Percentiles rank a stretch among this genome's conserved stretches.
phyloP scores from a whole-genome alignment of 352 stramenopile species.

The Phytophthora cajani region DNA sequence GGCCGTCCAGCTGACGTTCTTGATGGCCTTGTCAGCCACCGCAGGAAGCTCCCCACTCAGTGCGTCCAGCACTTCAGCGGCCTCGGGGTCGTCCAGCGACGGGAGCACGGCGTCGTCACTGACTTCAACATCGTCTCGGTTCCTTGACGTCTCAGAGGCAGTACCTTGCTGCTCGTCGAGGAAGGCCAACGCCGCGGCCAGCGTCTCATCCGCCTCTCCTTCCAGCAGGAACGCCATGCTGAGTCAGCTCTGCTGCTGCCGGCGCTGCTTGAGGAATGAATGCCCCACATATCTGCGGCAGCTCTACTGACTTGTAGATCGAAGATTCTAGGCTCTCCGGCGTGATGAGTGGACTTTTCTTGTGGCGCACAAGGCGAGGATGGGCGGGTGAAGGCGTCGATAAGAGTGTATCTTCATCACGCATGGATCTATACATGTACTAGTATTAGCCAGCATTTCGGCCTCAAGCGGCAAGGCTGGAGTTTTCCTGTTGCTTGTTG shows the following conservation, averaged over 20 bases:
- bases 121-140: not conserved
- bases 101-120: slow-evolving; percentile 14
- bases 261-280: slow-evolving; percentile 25
- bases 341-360: slow-evolving; percentile 22
- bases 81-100: slow-evolving; percentile 27
- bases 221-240: slow-evolving; percentile 39
- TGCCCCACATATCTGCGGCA: not conserved
- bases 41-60: slow-evolving; percentile 25
- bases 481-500: slow-evolving; percentile 15
- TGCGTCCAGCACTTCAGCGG: slow-evolving; percentile 29
- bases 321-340: slow-evolving; percentile 8
- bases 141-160: not conserved
- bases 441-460: not conserved
- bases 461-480: slow-evolving; percentile 18
- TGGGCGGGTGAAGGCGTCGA: not conserved
- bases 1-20: slow-evolving; percentile 11
- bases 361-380: slow-evolving; percentile 6
- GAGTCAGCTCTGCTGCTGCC: not conserved
- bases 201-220: slow-evolving; percentile 32
- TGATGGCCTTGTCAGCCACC: slow-evolving; percentile 15
- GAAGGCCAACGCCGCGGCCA: slow-evolving; percentile 35
- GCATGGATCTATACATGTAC: not conserved
- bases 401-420: not conserved
- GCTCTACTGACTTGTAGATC: slow-evolving; percentile 2
- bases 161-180: slow-evolving; percentile 27